Evolutionary conservation across 768 basidiomycete species (phyloP).

Genomic region (Gymnopilus junonius): DNA sequence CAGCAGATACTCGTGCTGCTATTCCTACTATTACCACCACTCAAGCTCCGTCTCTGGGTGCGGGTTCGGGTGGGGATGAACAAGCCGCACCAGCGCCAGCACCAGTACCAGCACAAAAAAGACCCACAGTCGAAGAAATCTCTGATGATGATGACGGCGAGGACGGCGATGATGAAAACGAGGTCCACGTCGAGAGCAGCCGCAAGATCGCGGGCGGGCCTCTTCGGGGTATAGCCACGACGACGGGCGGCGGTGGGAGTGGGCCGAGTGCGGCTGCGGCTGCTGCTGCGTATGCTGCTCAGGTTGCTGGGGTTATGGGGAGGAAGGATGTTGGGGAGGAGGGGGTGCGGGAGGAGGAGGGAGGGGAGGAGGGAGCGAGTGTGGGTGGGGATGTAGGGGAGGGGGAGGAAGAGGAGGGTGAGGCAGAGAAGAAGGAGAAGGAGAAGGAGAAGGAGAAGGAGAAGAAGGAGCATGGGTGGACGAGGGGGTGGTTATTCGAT

Average conservation of each 20-base stretch:
- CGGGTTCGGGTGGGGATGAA: no score
- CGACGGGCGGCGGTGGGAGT: no score
- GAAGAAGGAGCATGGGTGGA: background rate
- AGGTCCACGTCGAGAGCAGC: background rate
- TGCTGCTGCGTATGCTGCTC: constrained; percentile 1
- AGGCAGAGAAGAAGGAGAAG: background rate
- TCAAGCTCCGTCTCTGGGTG: no score
- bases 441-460: background rate
- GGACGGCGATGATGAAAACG: background rate
- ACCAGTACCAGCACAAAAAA: no score
- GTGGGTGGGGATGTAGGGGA: background rate
- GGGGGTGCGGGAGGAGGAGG: background rate
- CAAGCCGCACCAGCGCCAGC: no score
- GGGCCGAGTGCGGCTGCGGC: background rate
- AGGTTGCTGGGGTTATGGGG: background rate
- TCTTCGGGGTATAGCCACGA: no score
- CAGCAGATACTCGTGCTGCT: no score
- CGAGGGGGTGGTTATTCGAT: no score
- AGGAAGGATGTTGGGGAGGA: background rate
- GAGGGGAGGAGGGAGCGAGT: background rate
- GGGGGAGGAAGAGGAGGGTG: background rate
- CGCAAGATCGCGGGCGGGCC: no score
- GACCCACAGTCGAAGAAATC: no score
- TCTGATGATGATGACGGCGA: background rate
- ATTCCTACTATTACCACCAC: no score